Base-by-base conservation (phyloP, 1,284 basidiomycete species). In the Cutaneotrichosporon dermatis region DNA sequence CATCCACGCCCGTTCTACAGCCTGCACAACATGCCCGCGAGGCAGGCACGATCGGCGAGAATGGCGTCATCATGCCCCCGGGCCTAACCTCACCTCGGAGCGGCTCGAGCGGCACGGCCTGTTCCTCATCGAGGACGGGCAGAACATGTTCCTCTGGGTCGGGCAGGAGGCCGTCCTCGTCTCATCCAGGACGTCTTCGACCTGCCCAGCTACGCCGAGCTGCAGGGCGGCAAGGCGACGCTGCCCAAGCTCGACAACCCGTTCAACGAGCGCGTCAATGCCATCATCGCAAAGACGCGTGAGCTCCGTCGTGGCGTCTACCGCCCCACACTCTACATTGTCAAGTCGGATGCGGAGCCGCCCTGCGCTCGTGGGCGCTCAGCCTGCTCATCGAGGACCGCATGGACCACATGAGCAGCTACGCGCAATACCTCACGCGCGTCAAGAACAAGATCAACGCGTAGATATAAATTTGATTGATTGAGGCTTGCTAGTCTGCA, bases 71-170 rank as follows among this genome's bases (percentile, higher is more conserved):
- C 50, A 66, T 78, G 46, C 76, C 77, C 9, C 73, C 73, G 9
- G 85, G 90, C n/a, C 81, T 37, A 95, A 95, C 54, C 83, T 94
- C 59, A 93, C 92, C 0, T 93, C 91, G 40, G 96, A 99, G 78
- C 83, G 91, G 44, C 82, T 99, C 55, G 94, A 98, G 78, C 83
- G 94, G 57, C 94, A 99, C 72, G 96, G 96, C 55, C 82, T 99
- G 55, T 98, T 89, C 85, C 79, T 99, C 63, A 95, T 99, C 67
- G 96, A 99, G 77, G 94, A 99, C 75, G 91, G 91, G 0, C 96
- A 98, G 79, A 94, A 91, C 51, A 90, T 99, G 70, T 98, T 99
- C 86, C 82, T 99, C 49, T 99, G 92, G 90, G 85, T 99, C 55
- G 96, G 96, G 6, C 86, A 94, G 37, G 95, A 98, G 72, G 92